A percentile compares a stretch with the other conserved stretches of the same genome.
Conservation (phyloP, 345 rosid species). For the Eucalyptus regnans region DNA sequence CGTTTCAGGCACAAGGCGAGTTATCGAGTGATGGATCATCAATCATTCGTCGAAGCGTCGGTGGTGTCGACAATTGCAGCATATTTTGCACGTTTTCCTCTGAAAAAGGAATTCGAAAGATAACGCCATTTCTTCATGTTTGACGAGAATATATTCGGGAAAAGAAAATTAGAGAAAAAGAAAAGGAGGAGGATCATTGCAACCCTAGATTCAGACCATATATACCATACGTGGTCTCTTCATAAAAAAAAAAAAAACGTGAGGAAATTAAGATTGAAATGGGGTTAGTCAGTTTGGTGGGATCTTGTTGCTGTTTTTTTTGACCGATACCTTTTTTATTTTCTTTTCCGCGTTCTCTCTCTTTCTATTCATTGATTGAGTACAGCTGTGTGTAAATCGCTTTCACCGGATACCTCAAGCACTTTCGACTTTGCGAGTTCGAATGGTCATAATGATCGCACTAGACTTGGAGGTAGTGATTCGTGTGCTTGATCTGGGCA, state of each 20-base stretch:
- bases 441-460: neutral
- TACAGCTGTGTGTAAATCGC: neutral
- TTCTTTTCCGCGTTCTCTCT: neutral
- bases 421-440: neutral
- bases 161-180: neutral
- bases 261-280: neutral
- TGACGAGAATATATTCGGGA: neutral
- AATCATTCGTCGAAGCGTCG: neutral
- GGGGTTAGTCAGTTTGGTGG: neutral
- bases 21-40: neutral
- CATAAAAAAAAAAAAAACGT: neutral
- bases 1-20: neutral
- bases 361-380: neutral
- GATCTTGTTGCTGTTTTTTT: neutral
- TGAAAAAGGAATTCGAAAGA: neutral
- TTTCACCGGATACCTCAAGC: neutral
- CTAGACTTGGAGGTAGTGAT: neutral
- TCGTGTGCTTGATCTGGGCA: neutral
- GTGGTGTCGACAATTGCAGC: neutral
- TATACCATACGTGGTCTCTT: neutral
- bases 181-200: neutral
- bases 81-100: neutral
- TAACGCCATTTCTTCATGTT: neutral
- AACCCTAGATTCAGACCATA: neutral
- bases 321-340: neutral